Percentiles rank a stretch among this genome's conserved stretches.
Evolutionary conservation across 352 stramenopile genomes (phyloP).

Genomic region (Phytophthora agathidicida): DNA sequence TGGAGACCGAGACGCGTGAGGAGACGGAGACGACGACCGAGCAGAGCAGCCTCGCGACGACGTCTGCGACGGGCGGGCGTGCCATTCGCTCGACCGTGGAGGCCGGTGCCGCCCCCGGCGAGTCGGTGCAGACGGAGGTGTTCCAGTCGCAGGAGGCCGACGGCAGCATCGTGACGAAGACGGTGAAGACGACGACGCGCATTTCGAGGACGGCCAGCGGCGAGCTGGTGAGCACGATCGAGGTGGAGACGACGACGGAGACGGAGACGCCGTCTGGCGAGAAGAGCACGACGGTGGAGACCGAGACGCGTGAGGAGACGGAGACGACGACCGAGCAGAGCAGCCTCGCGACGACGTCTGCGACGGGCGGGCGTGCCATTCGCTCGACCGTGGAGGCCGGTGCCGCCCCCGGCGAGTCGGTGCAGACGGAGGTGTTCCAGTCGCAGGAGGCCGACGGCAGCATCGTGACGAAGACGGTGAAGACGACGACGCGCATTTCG

Average conservation of each 20-base stretch:
- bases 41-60: slow-evolving; percentile 5
- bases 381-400: slow-evolving; percentile 10
- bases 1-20: too few species aligned
- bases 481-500: slow-evolving; percentile 1
- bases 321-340: slow-evolving; percentile 11
- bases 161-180: slow-evolving; percentile 25
- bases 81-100: slow-evolving; percentile 7
- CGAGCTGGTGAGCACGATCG: slow-evolving; percentile 14
- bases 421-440: slow-evolving; percentile 14
- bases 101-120: neutral
- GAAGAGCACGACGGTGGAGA: slow-evolving; percentile 14
- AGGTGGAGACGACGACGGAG: slow-evolving; percentile 15
- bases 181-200: slow-evolving; percentile 19
- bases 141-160: slow-evolving; percentile 23
- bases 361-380: slow-evolving; percentile 2
- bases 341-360: neutral
- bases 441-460: slow-evolving; percentile 6
- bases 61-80: too few species aligned
- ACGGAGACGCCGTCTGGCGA: slow-evolving; percentile 10
- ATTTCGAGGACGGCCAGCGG: slow-evolving; percentile 12
- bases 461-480: slow-evolving; percentile 17
- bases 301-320: slow-evolving; percentile 15
- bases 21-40: slow-evolving; percentile 20
- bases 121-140: slow-evolving; percentile 22
- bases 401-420: neutral